A percentile compares a stretch with the other conserved stretches of the same genome.
Evolutionary conservation across 2,329 filamentous ascomycete species (phyloP).

Genomic region (Cordyceps cicadae): DNA sequence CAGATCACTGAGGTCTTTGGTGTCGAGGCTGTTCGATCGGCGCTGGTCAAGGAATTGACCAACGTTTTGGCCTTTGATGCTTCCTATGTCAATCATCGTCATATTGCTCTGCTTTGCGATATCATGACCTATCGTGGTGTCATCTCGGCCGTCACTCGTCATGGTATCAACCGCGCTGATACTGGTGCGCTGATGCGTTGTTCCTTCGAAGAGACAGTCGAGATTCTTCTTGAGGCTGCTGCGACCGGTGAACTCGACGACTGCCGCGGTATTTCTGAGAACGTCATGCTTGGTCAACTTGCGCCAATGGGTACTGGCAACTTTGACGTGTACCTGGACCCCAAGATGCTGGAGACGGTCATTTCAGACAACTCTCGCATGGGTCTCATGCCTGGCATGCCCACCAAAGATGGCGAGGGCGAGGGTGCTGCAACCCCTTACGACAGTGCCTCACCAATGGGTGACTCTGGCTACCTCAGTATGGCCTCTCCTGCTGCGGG

Average conservation of each 20-base stretch:
- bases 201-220: slow-evolving; percentile 98
- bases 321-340: slow-evolving; percentile 88
- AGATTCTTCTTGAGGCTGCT: slow-evolving; percentile 93
- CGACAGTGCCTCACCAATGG: slow-evolving; percentile 75
- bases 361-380: slow-evolving; percentile 86
- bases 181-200: slow-evolving; percentile 98
- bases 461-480: slow-evolving; percentile 59
- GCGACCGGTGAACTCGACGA: slow-evolving; percentile 93
- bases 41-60: slow-evolving; percentile 79
- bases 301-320: slow-evolving; percentile 96
- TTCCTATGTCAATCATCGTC: slow-evolving; percentile 98
- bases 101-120: slow-evolving; percentile 89
- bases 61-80: slow-evolving; percentile 95
- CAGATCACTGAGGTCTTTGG: slow-evolving; percentile 92
- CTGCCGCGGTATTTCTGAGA: slow-evolving; percentile 96
- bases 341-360: slow-evolving; percentile 90
- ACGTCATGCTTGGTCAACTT: slow-evolving; percentile 95
- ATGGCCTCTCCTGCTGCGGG: slow-evolving; percentile 54
- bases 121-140: slow-evolving; percentile 95
- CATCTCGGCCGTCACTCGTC: slow-evolving; percentile 92
- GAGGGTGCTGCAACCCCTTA: slow-evolving; percentile 91
- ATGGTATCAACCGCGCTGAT: slow-evolving; percentile 96
- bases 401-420: slow-evolving; percentile 63
- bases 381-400: slow-evolving; percentile 72
- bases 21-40: slow-evolving; percentile 86